These are phyloP conservation scores for Saitozyma podzolica DNA, from an alignment of 768 basidiomycete species.

Conservation along the genomic window DNA sequence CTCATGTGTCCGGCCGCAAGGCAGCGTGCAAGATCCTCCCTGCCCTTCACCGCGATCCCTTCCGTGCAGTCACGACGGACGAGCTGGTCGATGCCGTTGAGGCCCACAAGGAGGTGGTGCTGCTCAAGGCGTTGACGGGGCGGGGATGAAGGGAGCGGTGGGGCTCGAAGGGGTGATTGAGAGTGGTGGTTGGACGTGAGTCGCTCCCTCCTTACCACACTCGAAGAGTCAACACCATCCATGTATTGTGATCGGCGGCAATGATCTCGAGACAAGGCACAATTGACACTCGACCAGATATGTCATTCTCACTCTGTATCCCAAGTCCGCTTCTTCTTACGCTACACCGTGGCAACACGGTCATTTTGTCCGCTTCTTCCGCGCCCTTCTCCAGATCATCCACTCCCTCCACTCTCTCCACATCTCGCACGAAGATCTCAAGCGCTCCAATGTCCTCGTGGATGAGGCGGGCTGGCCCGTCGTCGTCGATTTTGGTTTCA, in stretches of 20 bases:
- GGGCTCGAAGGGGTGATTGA: conserved; percentile 48
- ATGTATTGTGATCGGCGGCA: neutral
- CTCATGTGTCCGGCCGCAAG: conserved; percentile 34
- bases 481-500: conserved; percentile 49
- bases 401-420: conserved; percentile 51
- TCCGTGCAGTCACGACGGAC: conserved; percentile 31
- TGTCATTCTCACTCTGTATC: conserved; percentile 42
- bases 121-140: conserved; percentile 45
- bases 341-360: conserved; percentile 12
- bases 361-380: conserved; percentile 40
- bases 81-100: conserved; percentile 45
- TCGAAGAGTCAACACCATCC: neutral
- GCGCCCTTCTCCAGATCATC: conserved; percentile 35
- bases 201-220: neutral
- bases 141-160: conserved; percentile 39
- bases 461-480: conserved; percentile 34
- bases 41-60: conserved; percentile 27
- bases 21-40: conserved; percentile 52
- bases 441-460: conserved; percentile 57
- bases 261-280: neutral
- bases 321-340: conserved; percentile 21
- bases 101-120: conserved; percentile 49
- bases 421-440: conserved; percentile 57
- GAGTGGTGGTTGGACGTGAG: conserved; percentile 49
- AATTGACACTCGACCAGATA: conserved; percentile 23